Base-by-base conservation (phyloP, 2,329 filamentous ascomycete genomes). In the Coleophoma cylindrospora region DNA sequence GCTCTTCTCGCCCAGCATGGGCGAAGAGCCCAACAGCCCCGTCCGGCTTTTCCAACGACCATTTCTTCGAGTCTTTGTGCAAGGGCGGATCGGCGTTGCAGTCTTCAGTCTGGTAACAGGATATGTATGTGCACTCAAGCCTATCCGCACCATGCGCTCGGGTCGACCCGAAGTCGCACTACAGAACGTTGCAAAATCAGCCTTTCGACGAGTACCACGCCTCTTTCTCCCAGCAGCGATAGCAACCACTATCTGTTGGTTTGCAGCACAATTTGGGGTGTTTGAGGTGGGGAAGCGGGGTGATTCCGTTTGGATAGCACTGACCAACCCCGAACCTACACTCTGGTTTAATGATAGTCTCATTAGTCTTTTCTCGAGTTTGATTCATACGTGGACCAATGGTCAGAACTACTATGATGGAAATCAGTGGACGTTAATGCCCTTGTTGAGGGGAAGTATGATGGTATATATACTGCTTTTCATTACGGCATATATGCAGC, bases 61-160 rank as follows among this genome's bases (percentile, higher is more conserved):
- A 13, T 77, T 80, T 58, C 67, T 84, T 51, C 77, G 81, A 50
- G 74, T 85, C 44, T 69, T 79, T 37, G 71, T 77, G 45, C 80
- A 82, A 59, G 81, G 83, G 19, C 75, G 84, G 14, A 79, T 81
- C 43, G 84, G 83, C 64, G 83, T 86, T 2, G 77, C 81, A 13
- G 80, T 86, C 54, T 86, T 86, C 66, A 77, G 83, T 59, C 72
- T 86, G 43, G 79, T 84, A 37, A 81, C 81, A 19, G 81, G 81
- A 50, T 84, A 83, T 58, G 81, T 84, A 47, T 84, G 82, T 66
- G 76, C 79, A 3, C 71, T 84, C 47, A 83, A 83, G 59, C 78
- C 81, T 14, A 74, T 84, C 52, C 72, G 74, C 48, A 74, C 79
- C 47, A 76, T 71, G 59, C 74, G 77, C 48, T 68, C 75, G 33